Base-by-base conservation (phyloP, 352 stramenopile genomes). In the Stephanocyclus meneghinianus region DNA sequence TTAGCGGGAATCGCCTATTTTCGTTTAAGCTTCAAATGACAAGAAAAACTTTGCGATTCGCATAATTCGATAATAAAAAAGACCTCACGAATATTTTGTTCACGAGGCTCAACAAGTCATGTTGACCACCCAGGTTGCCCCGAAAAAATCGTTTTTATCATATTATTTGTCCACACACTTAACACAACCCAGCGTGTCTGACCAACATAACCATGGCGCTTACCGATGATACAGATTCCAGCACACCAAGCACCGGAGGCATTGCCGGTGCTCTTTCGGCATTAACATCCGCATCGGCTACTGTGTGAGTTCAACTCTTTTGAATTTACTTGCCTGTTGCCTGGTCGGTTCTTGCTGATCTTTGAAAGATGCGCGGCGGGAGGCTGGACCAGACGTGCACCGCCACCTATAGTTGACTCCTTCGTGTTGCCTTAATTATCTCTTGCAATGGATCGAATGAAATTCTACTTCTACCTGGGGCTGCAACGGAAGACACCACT, bases 261-360 rank as follows among this genome's bases (percentile, higher is more conserved):
- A 67, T 82, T 48, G 61, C 74, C 6, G 68, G 74, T 63, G 61
- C 74, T 45, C 40, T 82, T 26, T 64, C 74, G 13, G 74, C 74
- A 50, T 51, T 82, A 16, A 66, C 32, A 51, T 74, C 59, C 45
- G 74, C 74, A 11, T 80, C 73, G 8, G 15, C 63, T 18, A 75
- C 29, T 18, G 68, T 80, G 73, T 80, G 44, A 60, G 73, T 71
- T 65, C 37, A 15, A 10, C 10, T 21, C 9, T n/a, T 6, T 44
- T 4, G 37, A 30, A 15, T 1, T n/a, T 30, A 1, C 21, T 26
- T 26, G 21, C 21, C 21, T 26, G 21, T 26, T 26, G 18, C 5
- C 18, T 21, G 47, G 15, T 16, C 47, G 47, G 18, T 21, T 16
- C 5, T 55, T 55, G 18, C 47, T 26, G 18, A 35, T 59, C 44